Percentiles rank a stretch among this genome's conserved stretches.
Evolutionary conservation across 306 rosid species (phyloP).

Genomic region (Cucurbita pepo): DNA sequence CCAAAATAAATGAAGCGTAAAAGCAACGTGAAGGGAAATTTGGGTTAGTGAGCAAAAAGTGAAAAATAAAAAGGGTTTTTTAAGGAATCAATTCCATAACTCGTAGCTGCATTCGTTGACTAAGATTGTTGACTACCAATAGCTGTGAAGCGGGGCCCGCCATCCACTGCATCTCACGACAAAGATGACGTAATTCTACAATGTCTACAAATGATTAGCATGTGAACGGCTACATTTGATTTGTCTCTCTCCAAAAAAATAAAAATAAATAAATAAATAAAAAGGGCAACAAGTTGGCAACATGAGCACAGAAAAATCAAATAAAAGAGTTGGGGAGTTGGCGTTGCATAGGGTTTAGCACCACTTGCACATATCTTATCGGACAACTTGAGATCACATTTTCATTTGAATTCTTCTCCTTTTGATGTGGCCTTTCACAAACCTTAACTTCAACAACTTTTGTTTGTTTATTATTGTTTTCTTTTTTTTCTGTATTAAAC

Average conservation of each 20-base stretch:
- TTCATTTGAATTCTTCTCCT: background rate
- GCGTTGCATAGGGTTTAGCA: background rate
- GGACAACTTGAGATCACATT: background rate
- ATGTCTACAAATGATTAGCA: background rate
- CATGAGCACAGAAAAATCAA: background rate
- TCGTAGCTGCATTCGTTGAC: background rate
- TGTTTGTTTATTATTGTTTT: background rate
- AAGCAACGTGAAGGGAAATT: background rate
- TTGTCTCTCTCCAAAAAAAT: background rate
- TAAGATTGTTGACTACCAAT: background rate
- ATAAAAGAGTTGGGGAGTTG: background rate
- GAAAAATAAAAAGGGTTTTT: background rate
- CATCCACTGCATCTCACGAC: background rate
- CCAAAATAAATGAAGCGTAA: background rate
- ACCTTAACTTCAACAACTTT: background rate
- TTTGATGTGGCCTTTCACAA: background rate
- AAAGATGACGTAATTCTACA: background rate
- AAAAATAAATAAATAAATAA: background rate
- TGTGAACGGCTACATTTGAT: background rate
- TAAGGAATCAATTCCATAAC: background rate
- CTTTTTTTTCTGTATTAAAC: background rate
- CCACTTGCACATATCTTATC: background rate
- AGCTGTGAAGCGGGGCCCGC: background rate
- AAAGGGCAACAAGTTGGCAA: slow-evolving; percentile 3
- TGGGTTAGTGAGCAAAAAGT: background rate